Evolutionary conservation across 202 grass and related monocot genomes (phyloP), one percentile per base, ranked within the genome.

Genomic region (Cymbopogon flexuosus): DNA sequence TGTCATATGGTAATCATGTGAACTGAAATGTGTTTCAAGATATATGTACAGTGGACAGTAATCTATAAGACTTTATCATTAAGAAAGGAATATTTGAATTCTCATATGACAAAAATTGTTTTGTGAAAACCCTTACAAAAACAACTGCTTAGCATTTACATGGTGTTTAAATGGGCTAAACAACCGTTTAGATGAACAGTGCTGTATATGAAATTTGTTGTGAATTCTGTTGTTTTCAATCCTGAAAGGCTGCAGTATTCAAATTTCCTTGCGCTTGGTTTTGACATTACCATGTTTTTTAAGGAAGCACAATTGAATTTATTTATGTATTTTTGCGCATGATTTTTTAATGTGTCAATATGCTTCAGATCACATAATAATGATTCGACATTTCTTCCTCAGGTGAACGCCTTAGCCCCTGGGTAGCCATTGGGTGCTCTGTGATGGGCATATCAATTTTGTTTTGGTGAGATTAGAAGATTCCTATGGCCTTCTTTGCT

Each of bases 371-470:
- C 19, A 19, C 14, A 40, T 67, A 35, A 14, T 52, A 49, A 52
- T 31, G 14, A 41, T 31, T 72, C 35, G 2, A 3, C 18, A 36
- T 79, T 85, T 71, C 10, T 64, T 23, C 78, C 58, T 87, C 80
- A 93, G 91, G 91, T 76, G 88, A 93, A 61, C 83, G 91, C 23
- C 88, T 93, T 77, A 93, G 88, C 76, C 91, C 91, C 31, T 93
- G 88, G 91, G 88, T 93, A 68, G 86, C 83, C 59, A 86, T 91
- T 64, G 86, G 91, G 56, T 93, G 88, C 40, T 82, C 89, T 21
- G 83, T 85, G 49, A 93, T 93, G 83, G 91, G 91, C 36, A 65
- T 93, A 70, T 93, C 88, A 12, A 91, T 91, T 60, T 65, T 93
- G 56, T 86, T 93, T 84, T 93, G 85, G 39, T 93, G 83, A 93